These are phyloP conservation scores for Hypoxylon sp. DNA, from an alignment of 2,329 filamentous ascomycete genomes.

Conservation along the genomic window DNA sequence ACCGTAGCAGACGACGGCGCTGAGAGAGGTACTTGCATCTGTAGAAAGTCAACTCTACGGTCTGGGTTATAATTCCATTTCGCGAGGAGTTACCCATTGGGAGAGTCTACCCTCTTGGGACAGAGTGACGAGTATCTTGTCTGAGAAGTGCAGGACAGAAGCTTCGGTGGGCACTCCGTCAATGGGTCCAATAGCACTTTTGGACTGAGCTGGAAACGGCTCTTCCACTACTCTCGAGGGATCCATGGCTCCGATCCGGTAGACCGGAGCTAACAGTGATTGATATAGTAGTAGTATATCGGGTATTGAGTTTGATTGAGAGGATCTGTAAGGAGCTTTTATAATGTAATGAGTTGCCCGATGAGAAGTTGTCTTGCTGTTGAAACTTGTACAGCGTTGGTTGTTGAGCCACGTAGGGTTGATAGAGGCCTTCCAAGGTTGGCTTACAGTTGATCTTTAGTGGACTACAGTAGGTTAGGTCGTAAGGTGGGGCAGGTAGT, in stretches of 20 bases:
- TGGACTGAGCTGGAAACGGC: constrained; percentile 76
- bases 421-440: neutral
- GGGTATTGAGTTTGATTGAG: neutral
- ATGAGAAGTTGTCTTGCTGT: neutral
- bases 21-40: constrained; percentile 85
- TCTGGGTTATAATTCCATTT: neutral
- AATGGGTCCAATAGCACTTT: constrained; percentile 70
- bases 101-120: constrained; percentile 86
- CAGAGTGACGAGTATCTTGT: constrained; percentile 91
- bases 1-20: constrained; percentile 72
- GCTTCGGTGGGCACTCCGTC: constrained; percentile 78
- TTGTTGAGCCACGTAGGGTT: constrained; percentile 34
- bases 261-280: neutral
- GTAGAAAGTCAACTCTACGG: constrained; percentile 19
- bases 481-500: neutral
- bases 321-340: neutral
- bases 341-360: neutral
- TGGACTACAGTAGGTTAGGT: neutral
- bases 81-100: constrained; percentile 79
- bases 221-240: constrained; percentile 58
- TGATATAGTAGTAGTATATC: neutral
- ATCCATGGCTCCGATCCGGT: constrained; percentile 53
- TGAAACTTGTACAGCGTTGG: neutral
- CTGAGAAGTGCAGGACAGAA: constrained; percentile 78
- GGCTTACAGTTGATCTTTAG: neutral